Evolutionary conservation across 805 yeast species (phyloP), one percentile per base, ranked within the genome.

Genomic region (Saturnispora dispora): DNA sequence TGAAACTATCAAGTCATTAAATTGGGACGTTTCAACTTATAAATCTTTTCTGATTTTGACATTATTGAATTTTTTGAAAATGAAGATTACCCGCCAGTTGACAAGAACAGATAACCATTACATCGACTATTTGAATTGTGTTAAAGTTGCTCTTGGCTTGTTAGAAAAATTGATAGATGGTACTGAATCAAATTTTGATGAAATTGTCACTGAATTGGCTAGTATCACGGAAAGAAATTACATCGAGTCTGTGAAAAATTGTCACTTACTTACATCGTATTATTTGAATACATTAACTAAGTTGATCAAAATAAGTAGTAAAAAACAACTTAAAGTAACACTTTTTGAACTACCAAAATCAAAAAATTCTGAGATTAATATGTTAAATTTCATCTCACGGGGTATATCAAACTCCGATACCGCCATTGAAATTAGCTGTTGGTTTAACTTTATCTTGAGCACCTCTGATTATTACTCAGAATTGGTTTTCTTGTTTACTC

Each of bases 21-120:
- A 68, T 7, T 76, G 82, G 80, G 71, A 71, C 61, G 72, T 68
- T 5, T 78, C 87, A 0, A 81, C 85, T 1, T 85, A 83, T 61
- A 82, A 82, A 56, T 75, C 79, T 8, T 68, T 84, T 25, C 58
- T 81, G 0, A 53, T 82, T 15, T 63, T 70, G 42, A 67, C 77
- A 2, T 54, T 81, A 13, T 63, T 71, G 43, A 76, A 71, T 47
- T 80, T 81, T 56, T 63, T 83, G 45, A 59, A 64, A 36, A 36
- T 56, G 37, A 57, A 56, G 4, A 30, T 57, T 10, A 55, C 58
- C 4, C 48, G 57, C 0, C 53, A 58, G 4, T 63, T 67, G 11
- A 53, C 52, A 4, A 17, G 18, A 0, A 55, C 52, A 1, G 47
- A 39, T 17, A 55, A 48, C 2, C 50, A 49, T 13, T 53, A 65